These are phyloP conservation scores for Melanomma pulvis-pyrius DNA, from an alignment of 495 filamentous ascomycete genomes.

Conservation along the genomic window DNA sequence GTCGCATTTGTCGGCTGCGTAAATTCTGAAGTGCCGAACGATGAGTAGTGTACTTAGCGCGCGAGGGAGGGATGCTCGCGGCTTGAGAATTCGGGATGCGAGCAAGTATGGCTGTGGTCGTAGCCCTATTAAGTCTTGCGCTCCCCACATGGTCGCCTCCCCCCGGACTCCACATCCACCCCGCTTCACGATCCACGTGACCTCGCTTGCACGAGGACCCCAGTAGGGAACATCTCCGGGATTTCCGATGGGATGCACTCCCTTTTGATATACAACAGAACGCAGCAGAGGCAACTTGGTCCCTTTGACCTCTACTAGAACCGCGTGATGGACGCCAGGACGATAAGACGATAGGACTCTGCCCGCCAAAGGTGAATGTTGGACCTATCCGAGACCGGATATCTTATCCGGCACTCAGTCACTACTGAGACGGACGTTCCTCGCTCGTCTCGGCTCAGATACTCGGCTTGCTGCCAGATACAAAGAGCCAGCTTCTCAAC, in stretches of 20 bases:
- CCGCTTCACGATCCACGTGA: conserved; percentile 3
- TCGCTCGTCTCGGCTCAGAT: neutral
- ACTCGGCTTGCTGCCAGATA: neutral
- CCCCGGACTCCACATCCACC: neutral
- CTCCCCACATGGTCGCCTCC: neutral
- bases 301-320: neutral
- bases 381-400: too few relatives aligned
- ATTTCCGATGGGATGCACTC: neutral
- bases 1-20: neutral
- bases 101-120: neutral
- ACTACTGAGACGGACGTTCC: neutral
- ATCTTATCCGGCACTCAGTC: too few relatives aligned
- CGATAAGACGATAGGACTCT: too few relatives aligned
- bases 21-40: conserved; percentile 14
- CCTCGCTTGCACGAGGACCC: neutral
- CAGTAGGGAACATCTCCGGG: neutral
- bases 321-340: too few relatives aligned
- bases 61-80: neutral
- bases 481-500: neutral
- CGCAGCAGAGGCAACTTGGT: neutral
- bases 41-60: neutral
- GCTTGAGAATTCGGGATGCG: neutral
- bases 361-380: too few relatives aligned
- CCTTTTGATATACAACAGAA: neutral
- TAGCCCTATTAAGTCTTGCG: neutral